Evolutionary conservation across 2,329 filamentous ascomycete species (phyloP).

Genomic region (Ceratocystis diversiconidia): DNA sequence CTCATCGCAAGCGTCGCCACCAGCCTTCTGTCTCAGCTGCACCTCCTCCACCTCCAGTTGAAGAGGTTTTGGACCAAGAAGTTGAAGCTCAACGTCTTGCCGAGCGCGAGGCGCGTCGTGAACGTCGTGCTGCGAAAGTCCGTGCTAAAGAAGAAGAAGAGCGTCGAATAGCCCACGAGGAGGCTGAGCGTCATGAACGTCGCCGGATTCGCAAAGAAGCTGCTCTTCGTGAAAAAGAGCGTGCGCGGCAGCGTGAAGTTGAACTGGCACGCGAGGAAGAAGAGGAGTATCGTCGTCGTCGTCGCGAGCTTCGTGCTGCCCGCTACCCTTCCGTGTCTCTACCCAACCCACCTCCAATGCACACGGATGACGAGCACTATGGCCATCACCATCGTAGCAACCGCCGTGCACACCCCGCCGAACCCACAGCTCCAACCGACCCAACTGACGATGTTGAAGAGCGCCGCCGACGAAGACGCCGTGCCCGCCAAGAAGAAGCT

Average conservation of each 20-base stretch:
- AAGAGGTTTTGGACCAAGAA: not conserved
- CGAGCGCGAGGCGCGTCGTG: not conserved
- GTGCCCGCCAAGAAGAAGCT: slow-evolving; percentile 24
- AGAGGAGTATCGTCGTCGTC: slow-evolving; percentile 38
- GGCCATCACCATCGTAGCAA: slow-evolving; percentile 28
- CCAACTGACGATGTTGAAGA: slow-evolving; percentile 11
- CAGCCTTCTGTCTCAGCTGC: not conserved
- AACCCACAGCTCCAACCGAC: slow-evolving; percentile 19
- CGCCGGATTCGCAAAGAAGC: slow-evolving; percentile 35
- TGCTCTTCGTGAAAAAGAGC: slow-evolving; percentile 33
- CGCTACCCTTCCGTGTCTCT: not conserved
- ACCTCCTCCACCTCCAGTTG: not conserved
- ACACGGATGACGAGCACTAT: slow-evolving; percentile 31
- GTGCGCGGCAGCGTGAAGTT: slow-evolving; percentile 36
- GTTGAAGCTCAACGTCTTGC: slow-evolving; percentile 2
- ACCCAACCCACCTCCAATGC: slow-evolving; percentile 21
- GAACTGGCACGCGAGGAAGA: slow-evolving; percentile 35
- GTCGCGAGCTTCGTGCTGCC: slow-evolving; percentile 37
- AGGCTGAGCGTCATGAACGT: slow-evolving; percentile 37
- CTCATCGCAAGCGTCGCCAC: not conserved
- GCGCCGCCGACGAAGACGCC: slow-evolving; percentile 19
- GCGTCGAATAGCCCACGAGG: slow-evolving; percentile 38
- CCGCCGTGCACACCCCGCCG: slow-evolving; percentile 19
- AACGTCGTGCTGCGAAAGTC: slow-evolving; percentile 2
- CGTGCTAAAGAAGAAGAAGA: slow-evolving; percentile 21